Conservation (phyloP, 176 grass and related monocot species). For the Avena insularis region DNA sequence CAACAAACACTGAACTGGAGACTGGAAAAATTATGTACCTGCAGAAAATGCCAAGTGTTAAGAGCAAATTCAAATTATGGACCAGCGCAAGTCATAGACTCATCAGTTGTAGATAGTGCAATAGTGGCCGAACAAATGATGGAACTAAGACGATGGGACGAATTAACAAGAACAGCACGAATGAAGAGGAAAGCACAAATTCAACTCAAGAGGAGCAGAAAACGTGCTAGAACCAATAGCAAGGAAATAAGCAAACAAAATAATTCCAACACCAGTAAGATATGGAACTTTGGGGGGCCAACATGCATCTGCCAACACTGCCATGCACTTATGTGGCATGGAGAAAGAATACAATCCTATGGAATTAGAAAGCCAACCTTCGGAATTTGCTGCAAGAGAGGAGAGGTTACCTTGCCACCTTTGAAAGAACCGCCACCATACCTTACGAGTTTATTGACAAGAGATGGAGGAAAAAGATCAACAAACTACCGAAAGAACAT, state of each 20-base stretch:
- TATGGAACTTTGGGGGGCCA: conserved; percentile 42
- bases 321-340: conserved; percentile 38
- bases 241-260: neutral
- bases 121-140: neutral
- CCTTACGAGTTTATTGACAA: conserved; percentile 24
- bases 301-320: conserved; percentile 40
- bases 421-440: conserved; percentile 31
- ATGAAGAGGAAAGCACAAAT: conserved; percentile 1
- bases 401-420: conserved; percentile 23
- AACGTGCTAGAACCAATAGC: neutral
- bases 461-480: neutral
- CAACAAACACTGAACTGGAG: conserved; percentile 20
- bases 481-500: conserved; percentile 36
- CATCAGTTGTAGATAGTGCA: neutral
- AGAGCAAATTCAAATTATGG: conserved; percentile 5
- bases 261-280: neutral
- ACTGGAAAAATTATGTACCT: neutral
- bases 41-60: neutral
- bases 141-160: neutral
- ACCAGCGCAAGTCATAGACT: conserved; percentile 16
- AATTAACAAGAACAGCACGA: conserved; percentile 7
- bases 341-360: conserved; percentile 1
- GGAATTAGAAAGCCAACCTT: neutral
- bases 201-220: conserved; percentile 10
- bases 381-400: conserved; percentile 25